Conservation (phyloP, 768 basidiomycete genomes). For the Symmetrospora coprosmae region DNA sequence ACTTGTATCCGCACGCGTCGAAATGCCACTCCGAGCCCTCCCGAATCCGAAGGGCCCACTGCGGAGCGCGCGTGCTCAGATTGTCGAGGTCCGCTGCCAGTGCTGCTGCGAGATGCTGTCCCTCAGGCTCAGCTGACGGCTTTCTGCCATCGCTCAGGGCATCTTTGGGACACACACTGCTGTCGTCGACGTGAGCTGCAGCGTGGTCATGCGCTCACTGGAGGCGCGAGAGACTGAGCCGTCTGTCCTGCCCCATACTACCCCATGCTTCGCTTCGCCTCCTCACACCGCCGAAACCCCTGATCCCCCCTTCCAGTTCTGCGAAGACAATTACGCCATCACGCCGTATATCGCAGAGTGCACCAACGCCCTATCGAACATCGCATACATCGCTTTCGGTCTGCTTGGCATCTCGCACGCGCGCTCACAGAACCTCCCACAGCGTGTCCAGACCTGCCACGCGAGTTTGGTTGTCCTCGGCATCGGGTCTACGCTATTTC, state of each 20-base stretch:
- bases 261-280: too few relatives aligned
- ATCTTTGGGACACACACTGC: conserved; percentile 6
- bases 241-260: background rate
- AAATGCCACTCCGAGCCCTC: too few relatives aligned
- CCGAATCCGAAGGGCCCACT: conserved; percentile 10
- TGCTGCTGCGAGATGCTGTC: background rate
- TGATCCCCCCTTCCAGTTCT: too few relatives aligned
- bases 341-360: conserved; percentile 19
- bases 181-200: background rate
- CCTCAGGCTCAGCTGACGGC: background rate
- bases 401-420: background rate
- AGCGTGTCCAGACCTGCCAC: background rate
- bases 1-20: too few relatives aligned
- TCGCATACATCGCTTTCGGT: conserved; percentile 3
- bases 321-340: conserved; percentile 16
- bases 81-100: background rate
- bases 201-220: background rate
- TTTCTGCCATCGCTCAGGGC: background rate
- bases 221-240: background rate
- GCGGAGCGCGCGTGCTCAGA: conserved; percentile 3
- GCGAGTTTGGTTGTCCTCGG: conserved; percentile 1
- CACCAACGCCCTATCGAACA: conserved; percentile 12
- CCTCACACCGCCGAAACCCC: too few relatives aligned
- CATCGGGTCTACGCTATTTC: conserved; percentile 8
- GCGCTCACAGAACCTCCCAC: background rate